Percentiles rank a stretch among this genome's conserved stretches.
Conservation (phyloP, 805 yeast genomes). For the Sugiyamaella smithiae region DNA sequence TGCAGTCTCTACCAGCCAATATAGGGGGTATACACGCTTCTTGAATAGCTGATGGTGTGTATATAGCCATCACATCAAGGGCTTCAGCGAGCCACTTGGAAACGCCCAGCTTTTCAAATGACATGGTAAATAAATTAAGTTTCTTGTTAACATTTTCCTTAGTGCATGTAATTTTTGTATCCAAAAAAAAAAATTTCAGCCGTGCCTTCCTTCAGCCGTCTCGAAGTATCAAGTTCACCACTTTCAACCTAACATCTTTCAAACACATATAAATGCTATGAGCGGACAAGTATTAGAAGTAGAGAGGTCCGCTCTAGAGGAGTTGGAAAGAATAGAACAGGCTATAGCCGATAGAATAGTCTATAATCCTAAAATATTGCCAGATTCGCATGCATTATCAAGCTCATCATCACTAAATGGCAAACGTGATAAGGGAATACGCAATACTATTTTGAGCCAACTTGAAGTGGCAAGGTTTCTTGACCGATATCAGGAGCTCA, state of each 20-base stretch:
- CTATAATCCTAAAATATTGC: slow-evolving; percentile 55
- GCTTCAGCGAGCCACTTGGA: slow-evolving; percentile 87
- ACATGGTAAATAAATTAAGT: slow-evolving; percentile 18
- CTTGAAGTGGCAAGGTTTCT: slow-evolving; percentile 61
- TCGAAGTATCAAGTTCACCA: not conserved
- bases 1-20: slow-evolving; percentile 74
- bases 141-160: too few relatives aligned
- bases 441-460: slow-evolving; percentile 57
- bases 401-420: slow-evolving; percentile 33
- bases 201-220: slow-evolving; percentile 1
- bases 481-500: slow-evolving; percentile 42
- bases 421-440: slow-evolving; percentile 42
- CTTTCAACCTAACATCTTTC: not conserved
- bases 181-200: slow-evolving; percentile 1
- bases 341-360: slow-evolving; percentile 60
- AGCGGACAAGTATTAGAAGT: slow-evolving; percentile 23
- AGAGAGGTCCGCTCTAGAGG: slow-evolving; percentile 37
- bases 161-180: too few relatives aligned
- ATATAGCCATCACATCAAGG: slow-evolving; percentile 74
- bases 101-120: slow-evolving; percentile 65
- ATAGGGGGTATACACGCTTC: slow-evolving; percentile 84
- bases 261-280: not conserved
- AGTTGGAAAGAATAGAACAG: slow-evolving; percentile 66
- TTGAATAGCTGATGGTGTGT: slow-evolving; percentile 84
- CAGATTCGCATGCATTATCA: slow-evolving; percentile 27